Evolutionary conservation across 371 early-diverging fungal genomes (phyloP).

Genomic region (Rhizopus sp.): DNA sequence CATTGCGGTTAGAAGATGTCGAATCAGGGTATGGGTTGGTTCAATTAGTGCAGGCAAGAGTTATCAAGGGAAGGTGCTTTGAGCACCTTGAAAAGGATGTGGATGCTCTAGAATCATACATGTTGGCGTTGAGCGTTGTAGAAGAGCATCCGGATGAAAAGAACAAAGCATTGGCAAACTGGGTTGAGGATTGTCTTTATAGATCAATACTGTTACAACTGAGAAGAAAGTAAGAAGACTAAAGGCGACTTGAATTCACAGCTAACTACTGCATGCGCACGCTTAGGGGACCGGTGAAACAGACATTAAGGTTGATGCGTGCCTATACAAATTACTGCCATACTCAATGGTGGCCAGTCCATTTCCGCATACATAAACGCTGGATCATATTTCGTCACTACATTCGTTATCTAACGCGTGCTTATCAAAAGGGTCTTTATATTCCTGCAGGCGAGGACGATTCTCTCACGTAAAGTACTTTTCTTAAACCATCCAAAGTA

Average conservation of each 20-base stretch:
- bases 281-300: conserved; percentile 20
- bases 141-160: conserved; percentile 47
- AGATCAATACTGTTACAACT: conserved; percentile 58
- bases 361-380: conserved; percentile 50
- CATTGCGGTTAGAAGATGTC: conserved; percentile 38
- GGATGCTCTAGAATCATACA: conserved; percentile 58
- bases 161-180: conserved; percentile 56
- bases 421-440: conserved; percentile 36
- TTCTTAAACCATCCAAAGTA: conserved; percentile 4
- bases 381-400: conserved; percentile 49
- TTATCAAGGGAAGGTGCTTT: conserved; percentile 57
- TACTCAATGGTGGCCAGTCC: conserved; percentile 38
- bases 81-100: conserved; percentile 51
- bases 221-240: conserved; percentile 47
- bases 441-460: conserved; percentile 22
- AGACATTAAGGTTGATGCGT: conserved; percentile 35
- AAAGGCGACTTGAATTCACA: background rate
- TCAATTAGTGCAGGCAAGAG: conserved; percentile 50
- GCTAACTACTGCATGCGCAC: background rate
- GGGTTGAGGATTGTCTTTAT: conserved; percentile 74
- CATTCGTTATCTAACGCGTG: conserved; percentile 35
- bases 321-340: conserved; percentile 28
- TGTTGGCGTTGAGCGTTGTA: conserved; percentile 48
- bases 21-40: conserved; percentile 59
- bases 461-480: no score